Evolutionary conservation across 176 grass and related monocot genomes (phyloP).

Genomic region (Bolboschoenus planiculmis): DNA sequence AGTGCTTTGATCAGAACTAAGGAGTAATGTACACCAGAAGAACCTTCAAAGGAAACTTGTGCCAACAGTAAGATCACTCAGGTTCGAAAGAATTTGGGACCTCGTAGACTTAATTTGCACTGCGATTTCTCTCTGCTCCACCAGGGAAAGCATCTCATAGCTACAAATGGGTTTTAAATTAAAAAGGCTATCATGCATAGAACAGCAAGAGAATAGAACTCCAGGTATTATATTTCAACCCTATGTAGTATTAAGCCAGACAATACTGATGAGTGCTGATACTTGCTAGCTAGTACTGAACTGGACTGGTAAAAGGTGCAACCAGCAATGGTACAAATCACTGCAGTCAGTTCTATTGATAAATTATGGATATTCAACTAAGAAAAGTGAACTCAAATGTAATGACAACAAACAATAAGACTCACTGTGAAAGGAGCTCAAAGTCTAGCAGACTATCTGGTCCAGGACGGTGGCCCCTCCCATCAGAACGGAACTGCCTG

Average conservation of each 20-base stretch:
- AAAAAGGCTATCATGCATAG: not conserved
- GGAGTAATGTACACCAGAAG: not conserved
- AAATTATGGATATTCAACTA: not conserved
- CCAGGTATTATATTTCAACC: not conserved
- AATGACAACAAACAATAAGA: not conserved
- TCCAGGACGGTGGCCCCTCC: conserved; percentile 79
- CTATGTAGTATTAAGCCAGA: not conserved
- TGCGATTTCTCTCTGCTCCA: conserved; percentile 85
- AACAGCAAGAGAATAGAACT: not conserved
- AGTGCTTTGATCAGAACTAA: conserved; percentile 6
- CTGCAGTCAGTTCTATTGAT: not conserved
- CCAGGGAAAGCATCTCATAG: conserved; percentile 83
- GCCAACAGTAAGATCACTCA: conserved; percentile 66
- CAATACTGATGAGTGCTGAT: not conserved
- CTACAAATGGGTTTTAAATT: conserved; percentile 31
- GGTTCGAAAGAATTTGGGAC: conserved; percentile 72
- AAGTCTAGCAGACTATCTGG: conserved; percentile 86
- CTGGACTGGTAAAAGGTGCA: not conserved
- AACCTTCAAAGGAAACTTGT: conserved; percentile 70
- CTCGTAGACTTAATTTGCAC: conserved; percentile 73
- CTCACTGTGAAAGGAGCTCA: conserved; percentile 86
- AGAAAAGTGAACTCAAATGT: not conserved
- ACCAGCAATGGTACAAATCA: not conserved
- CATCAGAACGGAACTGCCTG: conserved; percentile 61
- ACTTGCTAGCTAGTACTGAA: not conserved